These are phyloP conservation scores for Grosmannia serpens DNA, from an alignment of 2,329 filamentous ascomycete genomes.

Conservation along the genomic window DNA sequence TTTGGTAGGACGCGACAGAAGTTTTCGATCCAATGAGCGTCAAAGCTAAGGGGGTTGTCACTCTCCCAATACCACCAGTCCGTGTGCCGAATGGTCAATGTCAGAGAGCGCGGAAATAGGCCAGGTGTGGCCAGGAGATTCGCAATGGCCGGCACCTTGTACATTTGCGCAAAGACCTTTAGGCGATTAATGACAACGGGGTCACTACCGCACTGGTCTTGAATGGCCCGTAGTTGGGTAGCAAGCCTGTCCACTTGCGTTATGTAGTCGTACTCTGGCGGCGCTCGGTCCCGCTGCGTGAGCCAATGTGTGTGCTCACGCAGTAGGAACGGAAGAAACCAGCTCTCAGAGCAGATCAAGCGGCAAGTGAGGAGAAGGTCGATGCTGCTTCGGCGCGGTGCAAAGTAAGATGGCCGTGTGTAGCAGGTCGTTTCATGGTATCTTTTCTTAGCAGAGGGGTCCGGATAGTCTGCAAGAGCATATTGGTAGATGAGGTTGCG, in stretches of 20 bases:
- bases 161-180: slow-evolving; percentile 32
- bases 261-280: slow-evolving; percentile 13
- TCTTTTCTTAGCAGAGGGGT: slow-evolving; percentile 14
- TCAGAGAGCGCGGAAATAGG: slow-evolving; percentile 25
- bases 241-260: not conserved
- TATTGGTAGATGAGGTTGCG: slow-evolving; percentile 34
- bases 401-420: slow-evolving; percentile 27
- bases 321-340: slow-evolving; percentile 28
- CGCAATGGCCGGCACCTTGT: slow-evolving; percentile 22
- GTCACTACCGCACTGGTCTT: slow-evolving; percentile 11
- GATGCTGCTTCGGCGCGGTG: slow-evolving; percentile 23
- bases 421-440: slow-evolving; percentile 24
- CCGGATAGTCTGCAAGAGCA: slow-evolving; percentile 26
- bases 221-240: slow-evolving; percentile 9
- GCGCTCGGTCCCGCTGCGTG: slow-evolving; percentile 18
- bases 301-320: slow-evolving; percentile 29
- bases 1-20: slow-evolving; percentile 16
- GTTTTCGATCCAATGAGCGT: slow-evolving; percentile 23
- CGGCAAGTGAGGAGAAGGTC: slow-evolving; percentile 31
- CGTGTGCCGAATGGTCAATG: slow-evolving; percentile 35
- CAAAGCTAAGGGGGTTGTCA: slow-evolving; percentile 23
- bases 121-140: slow-evolving; percentile 16
- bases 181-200: slow-evolving; percentile 17
- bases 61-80: slow-evolving; percentile 36
- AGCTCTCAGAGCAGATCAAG: slow-evolving; percentile 27